Percentiles rank a stretch among this genome's conserved stretches.
These are phyloP conservation scores for Aspergillus bertholletiae DNA, from an alignment of 495 filamentous ascomycete species.

Conservation along the genomic window DNA sequence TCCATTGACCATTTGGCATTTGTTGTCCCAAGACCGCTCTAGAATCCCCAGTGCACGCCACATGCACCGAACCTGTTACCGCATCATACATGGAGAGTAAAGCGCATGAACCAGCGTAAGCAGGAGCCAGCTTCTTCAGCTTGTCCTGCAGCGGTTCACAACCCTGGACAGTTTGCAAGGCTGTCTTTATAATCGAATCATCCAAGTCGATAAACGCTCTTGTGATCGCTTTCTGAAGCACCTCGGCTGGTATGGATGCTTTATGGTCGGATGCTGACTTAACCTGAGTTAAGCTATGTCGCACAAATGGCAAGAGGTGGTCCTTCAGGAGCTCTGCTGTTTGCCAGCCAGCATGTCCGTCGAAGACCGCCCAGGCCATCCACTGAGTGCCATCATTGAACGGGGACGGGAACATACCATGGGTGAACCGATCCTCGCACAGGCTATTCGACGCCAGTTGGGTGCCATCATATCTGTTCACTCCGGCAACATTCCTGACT, in stretches of 20 bases:
- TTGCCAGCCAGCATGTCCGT: slow-evolving; percentile 48
- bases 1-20: slow-evolving; percentile 42
- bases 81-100: slow-evolving; percentile 55
- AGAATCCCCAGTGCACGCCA: slow-evolving; percentile 58
- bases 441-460: slow-evolving; percentile 44
- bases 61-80: slow-evolving; percentile 42
- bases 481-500: slow-evolving; percentile 21
- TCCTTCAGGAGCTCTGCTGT: slow-evolving; percentile 38
- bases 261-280: slow-evolving; percentile 13
- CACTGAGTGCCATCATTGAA: slow-evolving; percentile 33
- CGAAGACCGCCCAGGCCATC: slow-evolving; percentile 47
- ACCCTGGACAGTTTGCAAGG: slow-evolving; percentile 21
- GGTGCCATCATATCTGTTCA: slow-evolving; percentile 42
- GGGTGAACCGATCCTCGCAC: slow-evolving; percentile 46
- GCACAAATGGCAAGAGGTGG: slow-evolving; percentile 40
- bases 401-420: slow-evolving; percentile 41
- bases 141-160: slow-evolving; percentile 24
- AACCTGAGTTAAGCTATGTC: slow-evolving; percentile 24
- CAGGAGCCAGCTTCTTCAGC: slow-evolving; percentile 36
- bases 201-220: slow-evolving; percentile 50
- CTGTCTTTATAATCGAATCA: slow-evolving; percentile 42
- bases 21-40: slow-evolving; percentile 57
- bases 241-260: slow-evolving; percentile 14
- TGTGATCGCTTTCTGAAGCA: slow-evolving; percentile 39
- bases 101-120: slow-evolving; percentile 57